Evolutionary conservation across 2,329 filamentous ascomycete genomes (phyloP).

Genomic region (Aspergillus fumigatiaffinis): DNA sequence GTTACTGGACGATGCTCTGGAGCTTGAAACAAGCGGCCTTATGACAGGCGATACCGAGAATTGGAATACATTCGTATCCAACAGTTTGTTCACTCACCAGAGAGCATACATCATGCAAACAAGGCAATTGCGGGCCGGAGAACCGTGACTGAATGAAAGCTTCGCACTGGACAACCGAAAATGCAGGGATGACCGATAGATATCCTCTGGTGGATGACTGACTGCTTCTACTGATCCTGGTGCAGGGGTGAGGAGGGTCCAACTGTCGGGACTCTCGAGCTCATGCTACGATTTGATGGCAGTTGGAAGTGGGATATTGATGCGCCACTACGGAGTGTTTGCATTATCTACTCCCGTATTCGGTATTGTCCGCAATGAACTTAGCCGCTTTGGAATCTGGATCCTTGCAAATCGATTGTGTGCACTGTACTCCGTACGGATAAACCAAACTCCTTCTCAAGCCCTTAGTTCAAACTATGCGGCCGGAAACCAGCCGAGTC

Average conservation of each 20-base stretch:
- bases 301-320: neutral
- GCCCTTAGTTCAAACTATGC: neutral
- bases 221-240: constrained; percentile 2
- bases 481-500: neutral
- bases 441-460: neutral
- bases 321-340: too few relatives aligned
- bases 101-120: neutral
- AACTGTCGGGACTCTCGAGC: neutral
- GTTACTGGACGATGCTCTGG: neutral
- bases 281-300: neutral
- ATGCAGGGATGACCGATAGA: neutral
- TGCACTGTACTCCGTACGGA: too few relatives aligned
- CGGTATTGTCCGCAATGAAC: neutral
- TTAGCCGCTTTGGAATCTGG: neutral
- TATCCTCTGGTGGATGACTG: neutral
- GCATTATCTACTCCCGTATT: too few relatives aligned
- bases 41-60: neutral
- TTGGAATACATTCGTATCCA: too few relatives aligned
- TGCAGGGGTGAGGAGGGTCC: neutral
- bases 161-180: neutral
- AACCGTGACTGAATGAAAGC: neutral
- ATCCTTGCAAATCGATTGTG: neutral
- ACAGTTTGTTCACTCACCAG: neutral
- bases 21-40: neutral
- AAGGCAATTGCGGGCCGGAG: neutral